Conservation (phyloP, 306 rosid species). For the Abrus precatorius region DNA sequence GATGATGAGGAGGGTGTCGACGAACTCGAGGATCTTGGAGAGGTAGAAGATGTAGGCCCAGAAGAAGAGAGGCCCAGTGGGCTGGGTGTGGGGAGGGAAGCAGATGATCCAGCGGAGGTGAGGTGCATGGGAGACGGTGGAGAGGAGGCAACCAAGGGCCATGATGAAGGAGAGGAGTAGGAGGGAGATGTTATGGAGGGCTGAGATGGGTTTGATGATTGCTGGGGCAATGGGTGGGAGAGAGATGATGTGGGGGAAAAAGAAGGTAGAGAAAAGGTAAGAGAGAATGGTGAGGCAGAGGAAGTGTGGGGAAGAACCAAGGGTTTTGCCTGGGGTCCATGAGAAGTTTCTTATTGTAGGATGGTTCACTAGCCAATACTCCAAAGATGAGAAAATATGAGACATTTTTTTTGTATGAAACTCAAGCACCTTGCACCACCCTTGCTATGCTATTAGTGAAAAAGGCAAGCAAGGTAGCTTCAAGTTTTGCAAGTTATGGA, state of each 20-base stretch:
- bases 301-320: conserved; percentile 59
- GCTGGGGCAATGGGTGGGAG: conserved; percentile 22
- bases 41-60: conserved; percentile 97
- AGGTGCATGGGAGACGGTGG: conserved; percentile 55
- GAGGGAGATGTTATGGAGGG: conserved; percentile 67
- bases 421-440: background rate
- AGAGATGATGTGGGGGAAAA: conserved; percentile 50
- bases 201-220: conserved; percentile 61
- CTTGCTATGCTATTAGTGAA: too few species aligned
- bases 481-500: too few species aligned
- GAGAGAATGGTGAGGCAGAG: conserved; percentile 51
- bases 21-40: conserved; percentile 79
- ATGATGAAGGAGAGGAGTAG: conserved; percentile 66
- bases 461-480: too few species aligned
- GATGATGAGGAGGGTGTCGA: conserved; percentile 80
- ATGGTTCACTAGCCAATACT: conserved; percentile 66
- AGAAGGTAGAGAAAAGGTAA: conserved; percentile 63
- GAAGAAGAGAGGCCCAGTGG: conserved; percentile 86
- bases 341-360: conserved; percentile 66
- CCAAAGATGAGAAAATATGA: conserved; percentile 31
- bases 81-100: conserved; percentile 63
- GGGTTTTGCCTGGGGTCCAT: conserved; percentile 64
- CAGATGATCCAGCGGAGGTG: conserved; percentile 60
- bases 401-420: conserved; percentile 13
- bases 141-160: conserved; percentile 74